A percentile compares a stretch with the other conserved stretches of the same genome.
These are phyloP conservation scores for Choanephora cucurbitarum DNA, from an alignment of 371 early-diverging fungal species.

Conservation along the genomic window DNA sequence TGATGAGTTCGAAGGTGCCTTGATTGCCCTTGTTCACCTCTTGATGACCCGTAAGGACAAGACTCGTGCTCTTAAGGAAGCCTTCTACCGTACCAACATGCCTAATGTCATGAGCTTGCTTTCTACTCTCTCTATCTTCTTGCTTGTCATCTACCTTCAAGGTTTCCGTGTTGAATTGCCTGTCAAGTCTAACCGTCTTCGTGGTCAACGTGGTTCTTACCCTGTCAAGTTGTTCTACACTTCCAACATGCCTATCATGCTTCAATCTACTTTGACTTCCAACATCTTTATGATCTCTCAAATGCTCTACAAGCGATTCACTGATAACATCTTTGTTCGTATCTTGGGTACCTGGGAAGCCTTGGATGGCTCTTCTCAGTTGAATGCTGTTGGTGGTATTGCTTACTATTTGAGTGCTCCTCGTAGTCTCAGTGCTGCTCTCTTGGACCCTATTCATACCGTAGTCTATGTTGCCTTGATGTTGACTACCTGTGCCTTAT, in stretches of 20 bases:
- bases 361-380: constrained; percentile 88
- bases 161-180: constrained; percentile 99
- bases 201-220: constrained; percentile 98
- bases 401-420: constrained; percentile 99
- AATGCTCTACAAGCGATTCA: constrained; percentile 97
- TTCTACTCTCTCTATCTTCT: constrained; percentile 94
- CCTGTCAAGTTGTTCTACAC: constrained; percentile 99
- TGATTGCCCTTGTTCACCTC: constrained; percentile 96
- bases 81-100: constrained; percentile 95
- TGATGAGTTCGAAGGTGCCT: constrained; percentile 99
- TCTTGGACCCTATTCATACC: constrained; percentile 96
- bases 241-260: constrained; percentile 99
- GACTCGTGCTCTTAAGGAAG: constrained; percentile 98
- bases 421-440: constrained; percentile 79
- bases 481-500: constrained; percentile 94
- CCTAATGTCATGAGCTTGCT: constrained; percentile 98
- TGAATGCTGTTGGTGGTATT: constrained; percentile 94
- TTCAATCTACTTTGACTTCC: constrained; percentile 98
- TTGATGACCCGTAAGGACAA: constrained; percentile 98
- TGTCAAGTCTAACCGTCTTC: constrained; percentile 95
- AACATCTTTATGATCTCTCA: constrained; percentile 98
- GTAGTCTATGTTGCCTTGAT: constrained; percentile 93
- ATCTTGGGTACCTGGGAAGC: constrained; percentile 98
- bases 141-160: constrained; percentile 99
- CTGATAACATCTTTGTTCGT: constrained; percentile 93